Conservation (phyloP, 192 early-diverging fungal species). For the Backusella morwellensis region DNA sequence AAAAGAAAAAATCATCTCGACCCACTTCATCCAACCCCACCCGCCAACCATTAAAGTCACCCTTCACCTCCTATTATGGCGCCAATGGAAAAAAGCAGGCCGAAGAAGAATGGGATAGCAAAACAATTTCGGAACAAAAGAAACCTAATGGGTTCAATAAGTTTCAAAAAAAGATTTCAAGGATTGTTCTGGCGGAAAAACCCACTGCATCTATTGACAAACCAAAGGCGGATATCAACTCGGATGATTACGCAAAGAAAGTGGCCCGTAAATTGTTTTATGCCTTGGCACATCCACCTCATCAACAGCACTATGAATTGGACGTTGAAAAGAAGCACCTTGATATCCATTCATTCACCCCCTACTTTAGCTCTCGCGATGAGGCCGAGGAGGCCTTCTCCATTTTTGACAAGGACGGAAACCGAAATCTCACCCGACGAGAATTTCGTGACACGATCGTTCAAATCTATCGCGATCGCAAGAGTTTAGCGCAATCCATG, state of each 20-base stretch:
- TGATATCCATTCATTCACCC: constrained; percentile 65
- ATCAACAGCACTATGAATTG: neutral
- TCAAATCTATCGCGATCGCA: constrained; percentile 81
- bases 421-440: constrained; percentile 75
- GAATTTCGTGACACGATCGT: constrained; percentile 86
- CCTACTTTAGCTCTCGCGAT: constrained; percentile 69
- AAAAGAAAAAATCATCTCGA: constrained; percentile 21
- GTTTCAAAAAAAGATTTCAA: constrained; percentile 20
- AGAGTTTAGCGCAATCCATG: constrained; percentile 64
- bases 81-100: neutral
- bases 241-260: constrained; percentile 34
- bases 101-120: neutral
- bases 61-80: neutral
- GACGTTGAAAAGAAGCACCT: constrained; percentile 46
- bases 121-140: neutral
- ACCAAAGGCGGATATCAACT: constrained; percentile 33
- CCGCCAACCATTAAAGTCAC: neutral
- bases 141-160: neutral
- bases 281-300: constrained; percentile 13
- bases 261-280: constrained; percentile 38
- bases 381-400: constrained; percentile 79
- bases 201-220: constrained; percentile 18
- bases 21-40: neutral
- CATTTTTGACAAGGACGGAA: constrained; percentile 86
- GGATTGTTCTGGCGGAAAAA: constrained; percentile 25